Evolutionary conservation across 371 early-diverging fungal species (phyloP), one percentile per base, ranked within the genome.

Genomic region (Mucor lusitanicus): DNA sequence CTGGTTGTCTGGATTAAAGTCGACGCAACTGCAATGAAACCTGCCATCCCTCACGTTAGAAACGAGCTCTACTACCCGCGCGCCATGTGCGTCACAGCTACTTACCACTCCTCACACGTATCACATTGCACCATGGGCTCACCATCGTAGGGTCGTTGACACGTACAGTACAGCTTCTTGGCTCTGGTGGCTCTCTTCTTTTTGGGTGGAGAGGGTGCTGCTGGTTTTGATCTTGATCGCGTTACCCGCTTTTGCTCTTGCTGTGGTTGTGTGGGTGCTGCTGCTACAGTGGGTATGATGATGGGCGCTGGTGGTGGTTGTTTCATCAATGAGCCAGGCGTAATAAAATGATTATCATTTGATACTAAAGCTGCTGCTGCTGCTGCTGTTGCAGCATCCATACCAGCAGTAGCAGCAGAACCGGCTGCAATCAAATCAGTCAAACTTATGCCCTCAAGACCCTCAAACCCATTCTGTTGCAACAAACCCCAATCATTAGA

Each of bases 81-180:
- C 33, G 30, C 3, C 13, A 4, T 37, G 1, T 13, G 37, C 11
- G 37, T 13, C 0, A 59, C 48, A 32, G 11, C 56, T 13, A 48
- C 81, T 73, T 85, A 91, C 93, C 93, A 93, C 69, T 93, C 89
- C 56, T 83, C 73, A 71, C 93, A 93, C 25, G 70, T 63, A 68
- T 92, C 92, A 70, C 93, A 93, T 59, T 88, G 87, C 53, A 93
- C 90, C 93, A 93, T 93, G 6, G 91, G 90, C 35, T 85, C 83
- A 35, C 92, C 91, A 63, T 85, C 79, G 53, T 92, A 92, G 3
- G 87, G 85, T 50, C 85, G 77, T 42, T 88, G 82, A 68, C 93
- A 93, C 17, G 86, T 73, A 66, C 93, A 93, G 69, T 92, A 93
- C 1, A 92, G 77, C 25, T 84, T 87, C 64, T 83, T 87, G n/a